Percentiles rank a stretch among this genome's conserved stretches.
Evolutionary conservation across 83 land plant species (phyloP).

Genomic region (Diphasiastrum complanatum): DNA sequence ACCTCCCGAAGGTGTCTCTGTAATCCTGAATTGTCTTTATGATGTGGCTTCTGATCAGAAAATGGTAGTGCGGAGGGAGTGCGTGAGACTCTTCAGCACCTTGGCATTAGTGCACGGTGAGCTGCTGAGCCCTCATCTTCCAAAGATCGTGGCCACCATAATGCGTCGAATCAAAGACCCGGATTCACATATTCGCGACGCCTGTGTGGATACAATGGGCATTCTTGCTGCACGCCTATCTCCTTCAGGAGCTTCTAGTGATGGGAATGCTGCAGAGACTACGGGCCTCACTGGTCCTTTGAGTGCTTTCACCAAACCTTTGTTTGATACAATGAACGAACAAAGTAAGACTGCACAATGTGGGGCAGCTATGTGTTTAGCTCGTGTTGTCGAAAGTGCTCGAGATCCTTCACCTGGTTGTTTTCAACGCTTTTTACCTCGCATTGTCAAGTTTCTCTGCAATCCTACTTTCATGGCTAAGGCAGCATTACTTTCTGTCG

Average conservation of each 20-base stretch:
- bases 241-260: neutral
- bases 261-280: slow-evolving; percentile 30
- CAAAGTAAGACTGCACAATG: slow-evolving; percentile 69
- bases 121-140: slow-evolving; percentile 48
- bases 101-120: slow-evolving; percentile 57
- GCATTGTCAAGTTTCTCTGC: slow-evolving; percentile 61
- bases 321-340: slow-evolving; percentile 83
- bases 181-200: slow-evolving; percentile 74
- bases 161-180: slow-evolving; percentile 67
- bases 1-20: slow-evolving; percentile 56
- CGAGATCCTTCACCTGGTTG: slow-evolving; percentile 34
- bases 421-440: slow-evolving; percentile 67
- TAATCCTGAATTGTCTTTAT: slow-evolving; percentile 66
- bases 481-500: slow-evolving; percentile 57
- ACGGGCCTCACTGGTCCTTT: slow-evolving; percentile 6
- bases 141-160: slow-evolving; percentile 68
- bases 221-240: slow-evolving; percentile 33
- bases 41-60: slow-evolving; percentile 52
- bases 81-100: slow-evolving; percentile 49
- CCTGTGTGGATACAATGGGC: slow-evolving; percentile 71
- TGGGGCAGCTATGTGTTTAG: slow-evolving; percentile 85
- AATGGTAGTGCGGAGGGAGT: slow-evolving; percentile 60
- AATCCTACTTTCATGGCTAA: slow-evolving; percentile 71
- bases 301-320: slow-evolving; percentile 61
- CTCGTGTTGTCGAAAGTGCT: slow-evolving; percentile 69